Percentiles rank a stretch among this genome's conserved stretches.
These are phyloP conservation scores for Tremella mesenterica DNA, from an alignment of 768 basidiomycete species.

Conservation along the genomic window DNA sequence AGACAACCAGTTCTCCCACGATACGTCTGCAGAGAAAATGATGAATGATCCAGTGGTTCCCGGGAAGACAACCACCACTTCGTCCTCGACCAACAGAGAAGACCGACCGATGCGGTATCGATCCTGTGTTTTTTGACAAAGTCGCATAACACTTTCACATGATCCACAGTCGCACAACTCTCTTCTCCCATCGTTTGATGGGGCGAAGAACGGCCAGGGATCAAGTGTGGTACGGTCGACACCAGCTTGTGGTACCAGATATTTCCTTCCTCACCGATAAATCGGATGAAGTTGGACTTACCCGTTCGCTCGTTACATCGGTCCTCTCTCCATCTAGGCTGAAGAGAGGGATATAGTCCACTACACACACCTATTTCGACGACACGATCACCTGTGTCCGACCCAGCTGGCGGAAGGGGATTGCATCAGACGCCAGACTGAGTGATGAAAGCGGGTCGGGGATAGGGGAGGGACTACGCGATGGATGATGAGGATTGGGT, in stretches of 20 bases:
- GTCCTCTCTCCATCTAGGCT: not conserved
- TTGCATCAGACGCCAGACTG: not conserved
- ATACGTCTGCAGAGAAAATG: too few species aligned
- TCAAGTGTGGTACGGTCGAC: too few species aligned
- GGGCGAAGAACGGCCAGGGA: too few species aligned
- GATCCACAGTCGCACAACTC: too few species aligned
- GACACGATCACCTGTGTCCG: too few species aligned
- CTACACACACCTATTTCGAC: not conserved
- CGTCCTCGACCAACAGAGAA: too few species aligned
- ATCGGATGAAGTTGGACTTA: not conserved
- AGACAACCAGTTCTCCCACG: too few species aligned
- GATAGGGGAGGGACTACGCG: not conserved
- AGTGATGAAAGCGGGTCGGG: not conserved
- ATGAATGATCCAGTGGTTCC: too few species aligned
- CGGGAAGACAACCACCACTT: too few species aligned
- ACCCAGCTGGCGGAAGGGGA: not conserved
- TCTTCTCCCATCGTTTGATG: too few species aligned
- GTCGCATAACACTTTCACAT: too few species aligned
- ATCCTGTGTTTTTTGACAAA: too few species aligned
- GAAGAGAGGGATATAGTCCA: not conserved
- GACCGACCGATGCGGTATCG: conserved; percentile 1
- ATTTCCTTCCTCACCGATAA: not conserved
- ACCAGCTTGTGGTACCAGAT: not conserved
- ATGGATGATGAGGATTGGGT: conserved; percentile 1
- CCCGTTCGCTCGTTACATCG: not conserved